Evolutionary conservation across 208 protist genomes (phyloP).

Genomic region (Histomonas meleagridis): DNA sequence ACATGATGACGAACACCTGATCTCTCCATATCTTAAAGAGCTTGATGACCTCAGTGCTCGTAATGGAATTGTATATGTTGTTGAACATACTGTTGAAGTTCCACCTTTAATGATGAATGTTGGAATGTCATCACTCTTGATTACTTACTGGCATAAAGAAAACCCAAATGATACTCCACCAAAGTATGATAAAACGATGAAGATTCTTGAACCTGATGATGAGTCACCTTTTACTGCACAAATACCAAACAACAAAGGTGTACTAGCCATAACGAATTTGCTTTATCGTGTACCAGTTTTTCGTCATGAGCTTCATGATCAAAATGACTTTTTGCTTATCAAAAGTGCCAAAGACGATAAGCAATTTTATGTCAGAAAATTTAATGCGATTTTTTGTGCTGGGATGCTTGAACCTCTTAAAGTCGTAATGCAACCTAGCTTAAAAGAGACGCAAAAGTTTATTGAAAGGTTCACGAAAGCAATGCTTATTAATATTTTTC

Average conservation of each 20-base stretch:
- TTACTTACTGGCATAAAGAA: not conserved
- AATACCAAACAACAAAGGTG: not conserved
- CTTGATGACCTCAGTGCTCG: not conserved
- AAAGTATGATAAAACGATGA: too few relatives aligned
- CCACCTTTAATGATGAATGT: constrained; percentile 12
- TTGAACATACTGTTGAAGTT: not conserved
- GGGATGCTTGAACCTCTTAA: not conserved
- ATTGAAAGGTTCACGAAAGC: not conserved
- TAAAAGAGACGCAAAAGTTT: not conserved
- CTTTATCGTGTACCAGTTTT: not conserved
- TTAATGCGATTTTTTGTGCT: not conserved
- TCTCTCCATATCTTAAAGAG: not conserved
- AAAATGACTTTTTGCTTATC: not conserved
- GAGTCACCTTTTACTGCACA: not conserved
- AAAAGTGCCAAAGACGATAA: too few relatives aligned
- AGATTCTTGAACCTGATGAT: not conserved
- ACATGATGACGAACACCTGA: not conserved
- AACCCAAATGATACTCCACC: not conserved
- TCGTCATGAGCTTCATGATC: not conserved
- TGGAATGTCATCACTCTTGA: not conserved
- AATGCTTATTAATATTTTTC: not conserved
- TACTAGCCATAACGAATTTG: not conserved
- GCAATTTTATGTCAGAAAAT: not conserved
- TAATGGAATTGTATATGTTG: not conserved
- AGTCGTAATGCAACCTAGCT: not conserved